Percentiles rank a stretch among this genome's conserved stretches.
Conservation (phyloP, 306 rosid species). For the Oxytropis ochrocephala region DNA sequence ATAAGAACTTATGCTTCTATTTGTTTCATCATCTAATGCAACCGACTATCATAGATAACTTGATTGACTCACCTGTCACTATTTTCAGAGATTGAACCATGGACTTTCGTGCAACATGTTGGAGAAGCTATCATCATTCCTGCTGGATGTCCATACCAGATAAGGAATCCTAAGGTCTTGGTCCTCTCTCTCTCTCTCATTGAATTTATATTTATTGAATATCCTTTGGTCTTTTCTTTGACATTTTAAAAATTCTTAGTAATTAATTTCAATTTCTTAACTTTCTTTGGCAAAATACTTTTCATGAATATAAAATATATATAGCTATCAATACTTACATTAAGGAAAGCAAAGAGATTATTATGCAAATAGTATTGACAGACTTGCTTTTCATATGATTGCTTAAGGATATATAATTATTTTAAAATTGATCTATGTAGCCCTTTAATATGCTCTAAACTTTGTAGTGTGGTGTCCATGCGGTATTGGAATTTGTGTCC, state of each 20-base stretch:
- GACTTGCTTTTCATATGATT: neutral
- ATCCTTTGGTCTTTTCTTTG: neutral
- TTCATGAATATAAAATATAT: neutral
- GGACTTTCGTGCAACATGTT: constrained; percentile 82
- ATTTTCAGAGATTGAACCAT: constrained; percentile 84
- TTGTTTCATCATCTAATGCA: constrained; percentile 15
- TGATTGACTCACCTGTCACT: constrained; percentile 13
- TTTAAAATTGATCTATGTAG: neutral
- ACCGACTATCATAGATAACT: neutral
- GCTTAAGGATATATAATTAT: neutral
- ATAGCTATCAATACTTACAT: neutral
- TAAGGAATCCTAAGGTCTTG: constrained; percentile 75
- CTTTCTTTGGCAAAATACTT: neutral
- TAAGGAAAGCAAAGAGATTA: neutral
- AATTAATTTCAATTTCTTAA: neutral
- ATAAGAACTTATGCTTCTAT: constrained; percentile 32
- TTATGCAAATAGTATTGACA: neutral
- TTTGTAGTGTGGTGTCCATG: constrained; percentile 80
- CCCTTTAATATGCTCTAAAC: neutral
- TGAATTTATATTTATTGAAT: neutral
- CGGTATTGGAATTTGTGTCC: constrained; percentile 75
- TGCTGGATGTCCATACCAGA: constrained; percentile 98
- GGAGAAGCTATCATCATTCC: constrained; percentile 98
- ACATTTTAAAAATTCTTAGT: neutral
- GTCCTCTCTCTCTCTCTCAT: neutral